Conservation (phyloP, 163 green algal species). For the Prototheca wickerhamii region DNA sequence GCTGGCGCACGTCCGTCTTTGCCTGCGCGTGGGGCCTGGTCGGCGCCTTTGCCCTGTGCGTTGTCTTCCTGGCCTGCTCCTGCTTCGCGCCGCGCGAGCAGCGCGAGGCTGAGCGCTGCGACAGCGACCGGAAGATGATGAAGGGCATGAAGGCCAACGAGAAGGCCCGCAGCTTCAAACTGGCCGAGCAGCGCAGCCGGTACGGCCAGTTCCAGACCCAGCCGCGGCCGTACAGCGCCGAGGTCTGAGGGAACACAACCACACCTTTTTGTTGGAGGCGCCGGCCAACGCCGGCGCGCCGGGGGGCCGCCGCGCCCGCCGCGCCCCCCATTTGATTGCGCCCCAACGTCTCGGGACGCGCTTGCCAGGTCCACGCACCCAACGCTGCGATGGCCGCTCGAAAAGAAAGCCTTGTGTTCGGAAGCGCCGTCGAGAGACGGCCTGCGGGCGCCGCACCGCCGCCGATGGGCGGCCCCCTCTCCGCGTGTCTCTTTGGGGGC, state of each 20-base stretch:
- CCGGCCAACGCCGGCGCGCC: too few relatives aligned
- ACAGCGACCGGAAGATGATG: not conserved
- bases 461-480: too few relatives aligned
- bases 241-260: not conserved
- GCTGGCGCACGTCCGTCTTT: conserved; percentile 1
- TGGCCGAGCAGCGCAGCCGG: not conserved
- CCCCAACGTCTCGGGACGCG: too few relatives aligned
- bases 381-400: too few relatives aligned
- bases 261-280: too few relatives aligned
- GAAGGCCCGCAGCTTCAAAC: not conserved
- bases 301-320: too few relatives aligned
- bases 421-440: too few relatives aligned
- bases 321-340: too few relatives aligned
- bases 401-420: too few relatives aligned
- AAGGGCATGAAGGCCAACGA: conserved; percentile 1
- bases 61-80: not conserved
- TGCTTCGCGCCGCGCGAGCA: not conserved
- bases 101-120: not conserved
- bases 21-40: not conserved
- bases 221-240: not conserved
- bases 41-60: not conserved
- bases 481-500: too few relatives aligned
- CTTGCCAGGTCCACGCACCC: too few relatives aligned
- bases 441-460: too few relatives aligned
- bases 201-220: conserved; percentile 6